Percentiles rank a stretch among this genome's conserved stretches.
Conservation (phyloP, 495 filamentous ascomycete genomes). For the Talaromyces wortmannii region DNA sequence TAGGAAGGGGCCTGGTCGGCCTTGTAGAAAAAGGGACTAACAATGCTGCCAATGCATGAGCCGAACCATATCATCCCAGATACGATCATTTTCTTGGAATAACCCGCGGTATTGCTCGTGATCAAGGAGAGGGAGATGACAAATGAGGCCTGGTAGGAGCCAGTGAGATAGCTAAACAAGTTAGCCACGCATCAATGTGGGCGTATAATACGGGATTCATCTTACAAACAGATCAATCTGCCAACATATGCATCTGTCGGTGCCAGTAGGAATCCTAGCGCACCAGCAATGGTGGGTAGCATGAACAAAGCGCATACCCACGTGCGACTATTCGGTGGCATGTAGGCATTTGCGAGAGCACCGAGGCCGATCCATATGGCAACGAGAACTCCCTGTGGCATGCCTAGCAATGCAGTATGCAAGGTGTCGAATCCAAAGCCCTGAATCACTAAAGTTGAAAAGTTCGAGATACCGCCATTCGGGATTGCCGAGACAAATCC, state of each 20-base stretch:
- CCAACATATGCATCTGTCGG: not conserved
- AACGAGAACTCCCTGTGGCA: constrained; percentile 13
- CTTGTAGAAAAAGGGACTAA: constrained; percentile 18
- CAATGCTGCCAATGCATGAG: not conserved
- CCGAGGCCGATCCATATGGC: not conserved
- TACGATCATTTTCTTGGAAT: constrained; percentile 36
- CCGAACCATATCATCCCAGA: constrained; percentile 1
- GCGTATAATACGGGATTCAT: not conserved
- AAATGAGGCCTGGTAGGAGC: constrained; percentile 48
- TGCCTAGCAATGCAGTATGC: constrained; percentile 22
- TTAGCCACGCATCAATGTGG: not conserved
- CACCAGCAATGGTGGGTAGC: constrained; percentile 1
- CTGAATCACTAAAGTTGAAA: constrained; percentile 23
- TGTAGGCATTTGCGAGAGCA: not conserved
- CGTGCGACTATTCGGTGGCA: not conserved
- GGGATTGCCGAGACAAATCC: constrained; percentile 29
- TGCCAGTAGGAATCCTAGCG: not conserved
- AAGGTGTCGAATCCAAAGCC: constrained; percentile 26
- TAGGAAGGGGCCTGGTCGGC: constrained; percentile 35
- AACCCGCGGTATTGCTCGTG: constrained; percentile 46
- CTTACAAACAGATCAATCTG: constrained; percentile 2
- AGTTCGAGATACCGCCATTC: constrained; percentile 15
- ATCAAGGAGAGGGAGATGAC: constrained; percentile 48
- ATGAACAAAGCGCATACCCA: not conserved
- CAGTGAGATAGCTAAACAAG: not conserved